Percentiles rank a stretch among this genome's conserved stretches.
Evolutionary conservation across 257 asterid genomes (phyloP).

Genomic region (Solanum sejunctum): DNA sequence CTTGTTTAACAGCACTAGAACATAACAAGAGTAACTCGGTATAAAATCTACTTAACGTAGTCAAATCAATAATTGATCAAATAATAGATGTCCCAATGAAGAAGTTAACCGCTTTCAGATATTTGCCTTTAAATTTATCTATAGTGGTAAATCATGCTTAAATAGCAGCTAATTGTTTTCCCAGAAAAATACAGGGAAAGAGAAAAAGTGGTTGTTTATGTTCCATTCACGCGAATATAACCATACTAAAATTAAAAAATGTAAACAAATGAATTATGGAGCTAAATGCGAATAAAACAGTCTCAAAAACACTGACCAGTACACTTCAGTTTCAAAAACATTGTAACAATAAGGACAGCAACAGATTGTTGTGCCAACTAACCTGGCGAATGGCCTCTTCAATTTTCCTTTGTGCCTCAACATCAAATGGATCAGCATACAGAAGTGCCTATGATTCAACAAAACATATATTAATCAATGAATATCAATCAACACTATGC

Average conservation of each 20-base stretch:
- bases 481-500: not conserved
- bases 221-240: not conserved
- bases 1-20: not conserved
- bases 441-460: conserved; percentile 52
- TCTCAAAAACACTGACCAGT: not conserved
- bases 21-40: not conserved
- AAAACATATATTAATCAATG: not conserved
- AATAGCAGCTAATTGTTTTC: not conserved
- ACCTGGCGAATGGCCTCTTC: conserved; percentile 95
- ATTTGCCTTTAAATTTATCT: not conserved
- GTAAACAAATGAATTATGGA: not conserved
- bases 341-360: not conserved
- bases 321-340: not conserved
- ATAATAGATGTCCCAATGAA: not conserved
- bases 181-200: not conserved
- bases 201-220: not conserved
- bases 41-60: not conserved
- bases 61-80: not conserved
- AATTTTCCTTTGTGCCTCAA: conserved; percentile 92
- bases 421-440: conserved; percentile 97
- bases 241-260: not conserved
- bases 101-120: not conserved
- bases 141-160: not conserved
- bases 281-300: not conserved
- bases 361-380: not conserved